A percentile compares a stretch with the other conserved stretches of the same genome.
Conservation (phyloP, 2,329 filamentous ascomycete genomes). For the Nannizzia gypsea region DNA sequence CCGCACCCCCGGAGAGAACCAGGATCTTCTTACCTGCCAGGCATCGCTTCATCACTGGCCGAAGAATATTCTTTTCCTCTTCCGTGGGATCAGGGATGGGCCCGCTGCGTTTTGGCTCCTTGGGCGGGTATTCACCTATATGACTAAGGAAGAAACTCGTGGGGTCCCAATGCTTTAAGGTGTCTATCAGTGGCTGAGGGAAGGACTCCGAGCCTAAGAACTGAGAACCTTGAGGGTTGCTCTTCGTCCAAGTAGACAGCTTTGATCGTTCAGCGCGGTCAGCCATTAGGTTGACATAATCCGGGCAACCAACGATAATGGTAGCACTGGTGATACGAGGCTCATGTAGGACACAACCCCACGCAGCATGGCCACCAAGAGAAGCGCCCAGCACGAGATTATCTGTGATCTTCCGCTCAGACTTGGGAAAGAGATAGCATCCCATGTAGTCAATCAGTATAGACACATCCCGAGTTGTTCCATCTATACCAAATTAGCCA, state of each 20-base stretch:
- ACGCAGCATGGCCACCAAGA: slow-evolving; percentile 75
- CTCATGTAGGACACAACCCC: slow-evolving; percentile 71
- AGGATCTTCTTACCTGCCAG: slow-evolving; percentile 44
- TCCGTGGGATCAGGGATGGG: slow-evolving; percentile 29
- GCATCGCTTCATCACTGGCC: slow-evolving; percentile 31
- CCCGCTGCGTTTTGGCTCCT: slow-evolving; percentile 20
- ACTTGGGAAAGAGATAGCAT: slow-evolving; percentile 56
- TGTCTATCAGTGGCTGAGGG: slow-evolving; percentile 53
- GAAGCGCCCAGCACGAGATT: slow-evolving; percentile 74
- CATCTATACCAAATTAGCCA: slow-evolving; percentile 30
- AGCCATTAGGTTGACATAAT: slow-evolving; percentile 69
- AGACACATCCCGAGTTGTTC: slow-evolving; percentile 62
- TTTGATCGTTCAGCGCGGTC: slow-evolving; percentile 65
- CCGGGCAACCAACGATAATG: slow-evolving; percentile 76
- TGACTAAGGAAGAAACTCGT: slow-evolving; percentile 58
- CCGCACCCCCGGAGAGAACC: slow-evolving; percentile 42
- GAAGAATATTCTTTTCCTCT: slow-evolving; percentile 33
- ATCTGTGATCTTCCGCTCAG: slow-evolving; percentile 39
- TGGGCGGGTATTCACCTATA: slow-evolving; percentile 16
- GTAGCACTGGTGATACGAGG: slow-evolving; percentile 66
- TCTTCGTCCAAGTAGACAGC: slow-evolving; percentile 47
- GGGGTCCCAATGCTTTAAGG: slow-evolving; percentile 59
- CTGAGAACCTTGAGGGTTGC: slow-evolving; percentile 43
- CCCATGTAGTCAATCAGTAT: slow-evolving; percentile 65
- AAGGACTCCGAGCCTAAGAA: slow-evolving; percentile 74